Evolutionary conservation across 106 monocot species (phyloP), one percentile per base, ranked within the genome.

Genomic region (Dactylorhiza incarnata): DNA sequence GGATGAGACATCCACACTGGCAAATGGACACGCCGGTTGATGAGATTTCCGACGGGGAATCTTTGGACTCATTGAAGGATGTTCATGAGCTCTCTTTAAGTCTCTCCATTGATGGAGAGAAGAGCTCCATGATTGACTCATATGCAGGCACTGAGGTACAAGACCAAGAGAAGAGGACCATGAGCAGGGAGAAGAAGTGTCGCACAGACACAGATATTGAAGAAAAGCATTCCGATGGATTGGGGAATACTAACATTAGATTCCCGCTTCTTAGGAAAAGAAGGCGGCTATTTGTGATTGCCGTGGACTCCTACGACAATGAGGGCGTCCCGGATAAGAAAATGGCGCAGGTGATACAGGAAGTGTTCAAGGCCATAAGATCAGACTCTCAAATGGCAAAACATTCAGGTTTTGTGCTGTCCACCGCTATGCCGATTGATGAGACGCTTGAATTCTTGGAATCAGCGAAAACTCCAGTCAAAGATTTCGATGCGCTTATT

Each of bases 1-100:
- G 86, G 62, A 90, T 86, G 75, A 84, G 86, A 61, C 89, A 86
- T 74, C 89, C 89, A 11, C 89, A 86, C 46, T 86, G 86, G 86
- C 71, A 90, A 26, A 71, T 76, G 14, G 89, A 89, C 63, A 89
- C 89, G 37, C 37, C 37, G 3, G 37, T 37, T 3, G 86, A 89
- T 61, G 86, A 89, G 48, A 0, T 37, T 37, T 37, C 37, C 37
- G 48, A 52, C 1, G 86, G 84, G 11, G 78, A 68, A 37, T 86
- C 89, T 9, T 81, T 89, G 5, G 88, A 88, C 72, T 88, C 88
- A 23, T 78, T 88, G 9, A 86, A 75, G 37, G 89, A 89, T 56
- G 73, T 84, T 24, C 86, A 89, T 6, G 89, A 86, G 67, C 82
- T 79, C 48, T 86, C 89, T 58, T 80, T 86, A 26, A 73, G 86